These are phyloP conservation scores for Alternaria arbusti DNA, from an alignment of 2,329 filamentous ascomycete species.

Conservation along the genomic window DNA sequence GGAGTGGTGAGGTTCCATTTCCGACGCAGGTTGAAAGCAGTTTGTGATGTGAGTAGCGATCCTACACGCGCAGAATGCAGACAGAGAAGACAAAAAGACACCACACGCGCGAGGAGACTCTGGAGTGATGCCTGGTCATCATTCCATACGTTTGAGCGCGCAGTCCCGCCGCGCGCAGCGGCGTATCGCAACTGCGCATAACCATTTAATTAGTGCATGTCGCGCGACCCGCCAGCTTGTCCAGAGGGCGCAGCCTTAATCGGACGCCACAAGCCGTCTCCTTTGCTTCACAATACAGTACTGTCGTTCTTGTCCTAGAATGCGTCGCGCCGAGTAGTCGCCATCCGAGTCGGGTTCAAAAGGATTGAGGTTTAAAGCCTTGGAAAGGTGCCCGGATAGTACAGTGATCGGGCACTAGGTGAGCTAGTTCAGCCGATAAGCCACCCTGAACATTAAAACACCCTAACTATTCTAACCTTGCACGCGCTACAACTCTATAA, in stretches of 20 bases:
- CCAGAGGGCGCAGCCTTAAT: not conserved
- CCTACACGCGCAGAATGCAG: not conserved
- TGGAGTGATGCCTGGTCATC: not conserved
- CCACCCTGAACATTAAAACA: too few species aligned
- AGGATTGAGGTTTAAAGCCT: not conserved
- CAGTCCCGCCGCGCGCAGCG: not conserved
- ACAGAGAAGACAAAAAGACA: not conserved
- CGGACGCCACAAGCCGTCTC: not conserved
- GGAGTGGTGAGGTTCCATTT: not conserved
- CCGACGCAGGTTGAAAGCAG: not conserved
- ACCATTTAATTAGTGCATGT: conserved; percentile 7
- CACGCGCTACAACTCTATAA: not conserved
- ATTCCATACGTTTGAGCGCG: not conserved
- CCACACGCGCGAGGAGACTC: not conserved
- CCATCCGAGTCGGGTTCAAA: not conserved
- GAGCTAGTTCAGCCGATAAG: too few species aligned
- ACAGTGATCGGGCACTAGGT: too few species aligned
- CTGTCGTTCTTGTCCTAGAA: not conserved
- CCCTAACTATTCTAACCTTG: too few species aligned
- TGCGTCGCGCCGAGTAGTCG: not conserved
- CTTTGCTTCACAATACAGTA: not conserved
- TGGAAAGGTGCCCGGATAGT: not conserved
- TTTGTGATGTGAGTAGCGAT: not conserved
- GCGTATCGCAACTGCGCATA: conserved; percentile 13
- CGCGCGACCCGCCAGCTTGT: conserved; percentile 7